Evolutionary conservation across 139 green algal genomes (phyloP).

Genomic region (Nannochloris sp.): DNA sequence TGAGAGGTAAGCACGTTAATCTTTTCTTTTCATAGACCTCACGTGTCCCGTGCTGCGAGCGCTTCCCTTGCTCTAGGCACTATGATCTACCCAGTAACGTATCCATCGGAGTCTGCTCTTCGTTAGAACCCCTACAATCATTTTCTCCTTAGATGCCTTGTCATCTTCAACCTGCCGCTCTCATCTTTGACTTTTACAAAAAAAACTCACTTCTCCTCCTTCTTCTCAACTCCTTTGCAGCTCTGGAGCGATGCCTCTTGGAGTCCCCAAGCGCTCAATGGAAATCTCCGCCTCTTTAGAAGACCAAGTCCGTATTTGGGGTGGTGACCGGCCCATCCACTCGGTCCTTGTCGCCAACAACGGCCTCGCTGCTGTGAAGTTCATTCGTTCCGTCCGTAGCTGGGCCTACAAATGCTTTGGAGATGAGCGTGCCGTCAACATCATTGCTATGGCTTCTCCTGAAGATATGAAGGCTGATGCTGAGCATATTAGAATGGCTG

Average conservation of each 20-base stretch:
- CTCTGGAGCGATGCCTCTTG: background rate
- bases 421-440: slow-evolving; percentile 51
- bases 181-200: background rate
- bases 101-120: too few species aligned
- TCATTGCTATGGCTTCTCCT: slow-evolving; percentile 93
- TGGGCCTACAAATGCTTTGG: slow-evolving; percentile 77
- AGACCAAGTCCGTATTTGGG: slow-evolving; percentile 4
- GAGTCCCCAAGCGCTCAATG: slow-evolving; percentile 22
- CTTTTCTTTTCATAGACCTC: too few species aligned
- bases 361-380: slow-evolving; percentile 92
- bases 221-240: background rate
- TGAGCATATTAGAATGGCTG: slow-evolving; percentile 92
- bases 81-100: too few species aligned
- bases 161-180: background rate
- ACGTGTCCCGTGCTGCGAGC: too few species aligned
- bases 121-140: too few species aligned
- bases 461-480: slow-evolving; percentile 92
- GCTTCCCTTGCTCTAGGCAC: too few species aligned
- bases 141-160: too few species aligned
- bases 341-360: slow-evolving; percentile 27
- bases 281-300: slow-evolving; percentile 16
- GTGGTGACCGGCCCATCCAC: slow-evolving; percentile 29
- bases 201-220: background rate
- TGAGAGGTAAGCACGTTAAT: too few species aligned
- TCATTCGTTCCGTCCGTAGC: slow-evolving; percentile 83